Evolutionary conservation across 1,284 basidiomycete genomes (phyloP).

Genomic region (Schizophyllum amplum): DNA sequence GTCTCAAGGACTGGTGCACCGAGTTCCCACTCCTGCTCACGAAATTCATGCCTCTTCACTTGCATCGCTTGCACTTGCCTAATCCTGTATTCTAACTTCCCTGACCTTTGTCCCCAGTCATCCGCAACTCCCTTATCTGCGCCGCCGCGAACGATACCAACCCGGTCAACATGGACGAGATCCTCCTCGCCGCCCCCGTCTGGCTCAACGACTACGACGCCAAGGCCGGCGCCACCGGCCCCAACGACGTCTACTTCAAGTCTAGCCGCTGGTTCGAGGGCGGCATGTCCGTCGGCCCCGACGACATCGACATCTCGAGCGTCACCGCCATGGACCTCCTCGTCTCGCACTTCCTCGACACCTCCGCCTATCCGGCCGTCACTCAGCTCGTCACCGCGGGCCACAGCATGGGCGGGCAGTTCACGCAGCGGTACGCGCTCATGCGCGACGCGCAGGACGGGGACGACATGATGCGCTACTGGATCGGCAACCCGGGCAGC

Average conservation of each 20-base stretch:
- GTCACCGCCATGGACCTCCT: neutral
- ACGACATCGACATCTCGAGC: neutral
- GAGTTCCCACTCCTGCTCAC: too few species aligned
- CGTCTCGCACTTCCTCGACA: neutral
- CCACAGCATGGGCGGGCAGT: neutral
- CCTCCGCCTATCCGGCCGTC: neutral
- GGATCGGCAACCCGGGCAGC: neutral
- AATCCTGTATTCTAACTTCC: too few species aligned
- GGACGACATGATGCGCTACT: neutral
- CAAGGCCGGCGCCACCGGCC: neutral
- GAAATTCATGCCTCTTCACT: too few species aligned
- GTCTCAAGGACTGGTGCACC: too few species aligned
- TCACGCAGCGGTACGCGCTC: neutral
- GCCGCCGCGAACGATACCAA: neutral
- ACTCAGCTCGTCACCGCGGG: neutral
- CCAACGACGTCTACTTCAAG: neutral
- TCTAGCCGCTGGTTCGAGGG: neutral
- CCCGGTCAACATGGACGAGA: neutral
- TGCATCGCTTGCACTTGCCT: too few species aligned
- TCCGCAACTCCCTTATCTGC: neutral
- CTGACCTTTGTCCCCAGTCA: too few species aligned
- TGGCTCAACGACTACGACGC: neutral
- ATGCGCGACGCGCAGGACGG: neutral
- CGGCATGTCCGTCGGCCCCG: neutral
- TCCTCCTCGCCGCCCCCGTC: neutral